These are phyloP conservation scores for Aspergillus udagawae DNA, from an alignment of 2,329 filamentous ascomycete species.

Conservation along the genomic window DNA sequence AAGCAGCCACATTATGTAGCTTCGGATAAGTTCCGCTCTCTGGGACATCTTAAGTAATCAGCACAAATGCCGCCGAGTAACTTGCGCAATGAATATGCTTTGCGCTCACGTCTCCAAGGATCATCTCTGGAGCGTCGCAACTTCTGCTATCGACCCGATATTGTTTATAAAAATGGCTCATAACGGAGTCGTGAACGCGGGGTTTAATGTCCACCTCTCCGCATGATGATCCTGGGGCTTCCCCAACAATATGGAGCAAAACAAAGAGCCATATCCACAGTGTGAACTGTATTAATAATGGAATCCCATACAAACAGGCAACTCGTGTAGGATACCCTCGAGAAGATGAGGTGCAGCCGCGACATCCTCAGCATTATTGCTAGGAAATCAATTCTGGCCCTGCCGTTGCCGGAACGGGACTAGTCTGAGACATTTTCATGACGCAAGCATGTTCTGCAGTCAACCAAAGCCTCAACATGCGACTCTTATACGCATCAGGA, in stretches of 20 bases:
- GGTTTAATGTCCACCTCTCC: background rate
- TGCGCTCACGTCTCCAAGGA: background rate
- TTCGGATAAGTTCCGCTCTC: background rate
- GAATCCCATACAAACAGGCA: background rate
- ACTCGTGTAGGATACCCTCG: background rate
- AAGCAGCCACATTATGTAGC: background rate
- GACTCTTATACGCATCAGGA: background rate
- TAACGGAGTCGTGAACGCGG: background rate
- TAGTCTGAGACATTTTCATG: background rate
- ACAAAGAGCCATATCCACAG: background rate
- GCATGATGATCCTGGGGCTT: background rate
- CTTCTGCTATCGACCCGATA: background rate
- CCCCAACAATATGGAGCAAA: background rate
- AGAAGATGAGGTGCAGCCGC: too few species aligned
- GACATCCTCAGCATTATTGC: background rate
- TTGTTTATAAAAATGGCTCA: background rate
- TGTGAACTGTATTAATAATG: background rate
- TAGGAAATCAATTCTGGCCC: background rate
- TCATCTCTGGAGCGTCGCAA: too few species aligned
- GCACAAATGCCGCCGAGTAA: background rate
- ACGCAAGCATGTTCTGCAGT: background rate
- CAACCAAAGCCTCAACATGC: too few species aligned
- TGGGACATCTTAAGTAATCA: too few species aligned
- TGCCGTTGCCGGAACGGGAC: background rate
- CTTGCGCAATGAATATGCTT: background rate